Base-by-base conservation (phyloP, 805 yeast species). In the Candida tibetensis region DNA sequence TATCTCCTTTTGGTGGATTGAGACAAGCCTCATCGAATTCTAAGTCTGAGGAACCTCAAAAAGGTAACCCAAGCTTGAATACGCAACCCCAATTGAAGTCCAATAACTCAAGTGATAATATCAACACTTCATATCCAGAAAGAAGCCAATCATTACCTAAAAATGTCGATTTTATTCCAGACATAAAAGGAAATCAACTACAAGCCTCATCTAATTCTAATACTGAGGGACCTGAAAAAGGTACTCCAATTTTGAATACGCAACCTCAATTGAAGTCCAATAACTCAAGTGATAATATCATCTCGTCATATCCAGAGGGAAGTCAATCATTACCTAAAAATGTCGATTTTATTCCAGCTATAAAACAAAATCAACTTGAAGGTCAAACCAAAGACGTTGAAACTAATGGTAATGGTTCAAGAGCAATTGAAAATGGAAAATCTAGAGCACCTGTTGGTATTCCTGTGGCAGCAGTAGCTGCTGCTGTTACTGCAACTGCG, bases 1-100 rank as follows among this genome's bases (percentile, higher is more conserved):
- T 45, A 21, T 45, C 48, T 13, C 48, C 48, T 8, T 41, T 45
- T 14, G 45, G 44, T 12, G 33, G 27, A 10, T 23, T 31, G 26
- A 42, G 40, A 36, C 38, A 17, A 26, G 27, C 17, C 9, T 34
- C 38, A n/a, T n/a, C n/a, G n/a, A n/a, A n/a, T n/a, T n/a, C n/a
- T n/a, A n/a, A 32, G 13, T 30, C 37, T 13, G 37, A 32, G 16
- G 36, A 32, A 16, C 27, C 9, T 23, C 12, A 12, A 23, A 12
- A 12, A 23, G 27, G 27, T 10, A 23, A n/a, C n/a, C n/a, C n/a
- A n/a, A n/a, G n/a, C n/a, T n/a, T n/a, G n/a, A n/a, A n/a, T n/a
- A n/a, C n/a, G n/a, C n/a, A n/a, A n/a, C n/a, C n/a, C n/a, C n/a
- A n/a, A n/a, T n/a, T n/a, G 6, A 32, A 21, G 10, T 7, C 29